phyloP scores from a whole-genome alignment of 1,284 basidiomycete genomes.

The Cystobasidium sp. region DNA sequence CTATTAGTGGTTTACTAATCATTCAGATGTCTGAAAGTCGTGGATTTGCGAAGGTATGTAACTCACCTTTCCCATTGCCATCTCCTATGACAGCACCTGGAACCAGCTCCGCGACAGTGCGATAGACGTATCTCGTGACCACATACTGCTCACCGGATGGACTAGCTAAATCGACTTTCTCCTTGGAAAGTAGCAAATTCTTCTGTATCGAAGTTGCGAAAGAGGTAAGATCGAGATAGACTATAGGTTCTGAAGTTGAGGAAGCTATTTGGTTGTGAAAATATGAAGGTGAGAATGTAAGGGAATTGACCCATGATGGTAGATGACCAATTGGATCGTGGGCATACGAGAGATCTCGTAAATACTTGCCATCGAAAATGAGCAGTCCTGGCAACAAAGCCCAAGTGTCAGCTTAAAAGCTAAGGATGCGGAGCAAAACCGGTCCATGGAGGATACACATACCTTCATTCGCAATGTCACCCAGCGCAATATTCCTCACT shows the following conservation, averaged over 20 bases:
- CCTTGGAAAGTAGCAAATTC: slow-evolving; percentile 56
- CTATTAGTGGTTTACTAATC: slow-evolving; percentile 14
- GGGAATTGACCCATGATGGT: slow-evolving; percentile 57
- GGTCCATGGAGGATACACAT: no score
- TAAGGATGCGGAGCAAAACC: no score
- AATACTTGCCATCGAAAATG: slow-evolving; percentile 57
- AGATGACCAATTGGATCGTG: slow-evolving; percentile 58
- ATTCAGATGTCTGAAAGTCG: not conserved
- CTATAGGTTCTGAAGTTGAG: slow-evolving; percentile 50
- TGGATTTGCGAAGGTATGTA: not conserved
- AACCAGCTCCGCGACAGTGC: slow-evolving; percentile 49
- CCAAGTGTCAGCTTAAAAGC: no score
- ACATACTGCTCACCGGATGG: slow-evolving; percentile 56
- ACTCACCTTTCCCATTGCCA: slow-evolving; percentile 27
- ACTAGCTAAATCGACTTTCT: slow-evolving; percentile 56
- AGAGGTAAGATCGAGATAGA: slow-evolving; percentile 53
- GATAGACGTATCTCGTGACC: slow-evolving; percentile 58
- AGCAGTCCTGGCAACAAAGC: slow-evolving; percentile 49
- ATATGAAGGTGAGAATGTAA: slow-evolving; percentile 56
- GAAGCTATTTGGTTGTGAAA: slow-evolving; percentile 58
- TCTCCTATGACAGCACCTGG: slow-evolving; percentile 42
- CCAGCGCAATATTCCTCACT: slow-evolving; percentile 56
- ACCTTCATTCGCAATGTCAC: slow-evolving; percentile 52
- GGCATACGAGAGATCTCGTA: slow-evolving; percentile 55
- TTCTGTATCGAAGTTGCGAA: slow-evolving; percentile 55